Conservation (phyloP, 805 yeast genomes). For the Phaffomyces thermotolerans region DNA sequence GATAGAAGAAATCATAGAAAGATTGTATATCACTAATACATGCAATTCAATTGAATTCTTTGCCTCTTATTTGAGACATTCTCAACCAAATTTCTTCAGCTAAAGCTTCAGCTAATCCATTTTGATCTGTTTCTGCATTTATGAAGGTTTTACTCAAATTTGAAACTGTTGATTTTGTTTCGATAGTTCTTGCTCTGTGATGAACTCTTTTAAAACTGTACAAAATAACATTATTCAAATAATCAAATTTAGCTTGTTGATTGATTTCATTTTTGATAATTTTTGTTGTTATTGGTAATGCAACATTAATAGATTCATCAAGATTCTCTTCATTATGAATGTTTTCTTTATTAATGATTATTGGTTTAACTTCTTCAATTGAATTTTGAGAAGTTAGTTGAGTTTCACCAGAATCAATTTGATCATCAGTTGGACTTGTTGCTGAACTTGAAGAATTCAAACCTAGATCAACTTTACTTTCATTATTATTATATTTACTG, state of each 20-base stretch:
- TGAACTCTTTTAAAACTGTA: slow-evolving; percentile 41
- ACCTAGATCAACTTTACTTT: not conserved
- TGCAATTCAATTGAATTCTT: not conserved
- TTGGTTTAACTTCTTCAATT: not conserved
- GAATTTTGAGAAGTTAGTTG: slow-evolving; percentile 16
- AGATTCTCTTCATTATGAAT: not conserved
- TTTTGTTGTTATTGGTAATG: slow-evolving; percentile 1
- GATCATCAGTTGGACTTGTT: slow-evolving; percentile 13
- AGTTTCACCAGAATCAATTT: slow-evolving; percentile 14
- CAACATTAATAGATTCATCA: not conserved
- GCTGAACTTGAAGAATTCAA: slow-evolving; percentile 9
- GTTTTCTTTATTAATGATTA: no score
- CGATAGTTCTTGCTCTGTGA: slow-evolving; percentile 43
- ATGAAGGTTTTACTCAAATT: slow-evolving; percentile 34
- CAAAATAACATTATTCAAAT: slow-evolving; percentile 34
- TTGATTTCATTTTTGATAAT: not conserved
- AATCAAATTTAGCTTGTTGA: slow-evolving; percentile 22
- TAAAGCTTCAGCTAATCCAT: slow-evolving; percentile 62
- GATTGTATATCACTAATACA: no score
- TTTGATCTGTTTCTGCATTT: slow-evolving; percentile 42
- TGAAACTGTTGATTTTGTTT: slow-evolving; percentile 40
- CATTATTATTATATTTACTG: no score
- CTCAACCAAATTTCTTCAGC: slow-evolving; percentile 51
- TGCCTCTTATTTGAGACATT: slow-evolving; percentile 19
- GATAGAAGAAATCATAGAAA: no score